phyloP scores from a whole-genome alignment of 2,329 filamentous ascomycete genomes.

The Aspergillus calidoustus region DNA sequence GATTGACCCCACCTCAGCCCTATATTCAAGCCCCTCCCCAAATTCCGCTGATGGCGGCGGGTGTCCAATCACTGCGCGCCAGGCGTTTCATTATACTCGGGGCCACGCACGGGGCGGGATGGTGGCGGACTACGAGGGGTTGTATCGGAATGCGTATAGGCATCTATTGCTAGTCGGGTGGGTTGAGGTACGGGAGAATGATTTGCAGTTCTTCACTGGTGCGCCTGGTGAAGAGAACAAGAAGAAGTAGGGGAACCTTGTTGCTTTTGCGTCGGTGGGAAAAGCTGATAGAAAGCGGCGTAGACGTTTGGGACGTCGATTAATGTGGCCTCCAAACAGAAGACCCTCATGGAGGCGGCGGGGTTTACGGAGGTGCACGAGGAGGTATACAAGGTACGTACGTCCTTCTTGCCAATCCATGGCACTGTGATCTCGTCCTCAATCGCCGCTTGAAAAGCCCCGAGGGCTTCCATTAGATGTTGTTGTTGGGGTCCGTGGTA shows the following conservation, averaged over 20 bases:
- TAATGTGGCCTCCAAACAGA: neutral
- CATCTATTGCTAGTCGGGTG: conserved; percentile 16
- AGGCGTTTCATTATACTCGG: conserved; percentile 18
- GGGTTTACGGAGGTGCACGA: conserved; percentile 14
- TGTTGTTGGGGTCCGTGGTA: no score
- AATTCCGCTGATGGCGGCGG: no score
- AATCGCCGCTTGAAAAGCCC: no score
- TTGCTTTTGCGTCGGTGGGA: conserved; percentile 11
- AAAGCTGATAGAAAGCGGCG: conserved; percentile 2
- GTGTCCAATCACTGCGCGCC: conserved; percentile 15
- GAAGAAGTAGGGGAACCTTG: neutral
- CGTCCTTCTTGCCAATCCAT: neutral
- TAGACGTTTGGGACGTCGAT: neutral
- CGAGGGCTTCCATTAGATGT: no score
- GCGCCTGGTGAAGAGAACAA: neutral
- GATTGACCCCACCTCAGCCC: no score
- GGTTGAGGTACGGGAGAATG: conserved; percentile 16
- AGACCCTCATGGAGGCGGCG: neutral
- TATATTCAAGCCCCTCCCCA: no score
- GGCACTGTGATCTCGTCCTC: no score
- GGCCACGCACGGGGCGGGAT: conserved; percentile 12
- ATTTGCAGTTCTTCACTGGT: conserved; percentile 3
- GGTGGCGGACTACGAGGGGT: conserved; percentile 3
- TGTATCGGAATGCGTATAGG: conserved; percentile 9
- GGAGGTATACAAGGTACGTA: conserved; percentile 14